Evolutionary conservation across 2,329 filamentous ascomycete genomes (phyloP).

Genomic region (Chalaropsis ovoidea): DNA sequence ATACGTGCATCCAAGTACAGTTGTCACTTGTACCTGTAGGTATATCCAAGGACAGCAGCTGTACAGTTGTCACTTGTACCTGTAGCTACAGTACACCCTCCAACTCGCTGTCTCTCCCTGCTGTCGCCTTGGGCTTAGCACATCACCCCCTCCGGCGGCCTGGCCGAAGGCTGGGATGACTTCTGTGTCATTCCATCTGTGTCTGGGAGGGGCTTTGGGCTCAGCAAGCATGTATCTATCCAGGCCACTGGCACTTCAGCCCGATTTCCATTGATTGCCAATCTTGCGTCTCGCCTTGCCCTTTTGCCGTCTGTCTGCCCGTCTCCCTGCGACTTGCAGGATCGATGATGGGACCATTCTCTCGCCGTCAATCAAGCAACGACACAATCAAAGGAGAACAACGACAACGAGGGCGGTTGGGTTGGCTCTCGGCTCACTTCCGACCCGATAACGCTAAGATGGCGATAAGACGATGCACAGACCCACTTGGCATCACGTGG

Average conservation of each 20-base stretch:
- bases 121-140: neutral
- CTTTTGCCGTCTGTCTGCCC: neutral
- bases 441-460: neutral
- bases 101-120: neutral
- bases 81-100: too few species aligned
- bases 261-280: neutral
- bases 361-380: neutral
- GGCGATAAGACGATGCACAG: neutral
- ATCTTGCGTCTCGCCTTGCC: neutral
- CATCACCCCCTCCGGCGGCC: neutral
- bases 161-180: conserved; percentile 6
- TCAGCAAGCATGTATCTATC: neutral
- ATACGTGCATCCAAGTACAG: too few species aligned
- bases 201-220: neutral
- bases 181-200: conserved; percentile 5
- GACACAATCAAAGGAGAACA: neutral
- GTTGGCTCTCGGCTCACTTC: neutral
- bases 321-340: neutral
- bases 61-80: too few species aligned
- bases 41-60: too few species aligned
- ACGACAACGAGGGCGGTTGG: neutral
- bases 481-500: neutral
- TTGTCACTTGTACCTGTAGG: too few species aligned
- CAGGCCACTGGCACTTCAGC: neutral
- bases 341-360: neutral